These are phyloP conservation scores for Brachypodium distachyon DNA, from an alignment of 202 grass and related monocot species.

Conservation along the genomic window DNA sequence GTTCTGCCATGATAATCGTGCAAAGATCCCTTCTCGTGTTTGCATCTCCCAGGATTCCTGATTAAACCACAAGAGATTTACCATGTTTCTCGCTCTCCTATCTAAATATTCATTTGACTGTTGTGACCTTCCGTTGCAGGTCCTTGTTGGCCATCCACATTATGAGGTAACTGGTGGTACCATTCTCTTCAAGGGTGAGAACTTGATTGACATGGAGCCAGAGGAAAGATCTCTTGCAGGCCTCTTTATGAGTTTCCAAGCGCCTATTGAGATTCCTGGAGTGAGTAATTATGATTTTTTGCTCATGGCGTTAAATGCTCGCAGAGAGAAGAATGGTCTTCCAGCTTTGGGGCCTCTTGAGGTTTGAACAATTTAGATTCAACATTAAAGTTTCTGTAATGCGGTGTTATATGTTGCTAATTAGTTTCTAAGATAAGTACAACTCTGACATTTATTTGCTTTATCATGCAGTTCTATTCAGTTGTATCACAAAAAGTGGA, in stretches of 20 bases:
- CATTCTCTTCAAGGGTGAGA: constrained; percentile 74
- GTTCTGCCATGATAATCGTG: not conserved
- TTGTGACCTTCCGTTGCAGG: constrained; percentile 28
- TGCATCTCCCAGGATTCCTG: not conserved
- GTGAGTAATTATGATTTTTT: constrained; percentile 96
- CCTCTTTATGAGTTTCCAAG: constrained; percentile 93
- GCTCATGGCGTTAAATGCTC: constrained; percentile 85
- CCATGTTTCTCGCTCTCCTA: not conserved
- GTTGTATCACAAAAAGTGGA: constrained; percentile 58
- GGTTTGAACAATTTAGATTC: too few relatives aligned
- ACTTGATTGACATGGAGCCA: constrained; percentile 84
- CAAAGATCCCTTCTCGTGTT: not conserved
- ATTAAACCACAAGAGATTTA: not conserved
- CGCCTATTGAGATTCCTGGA: constrained; percentile 86
- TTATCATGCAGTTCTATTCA: constrained; percentile 58
- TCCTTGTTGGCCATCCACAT: constrained; percentile 85
- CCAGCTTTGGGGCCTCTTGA: constrained; percentile 63
- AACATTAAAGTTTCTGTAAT: not conserved
- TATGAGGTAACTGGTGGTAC: constrained; percentile 89
- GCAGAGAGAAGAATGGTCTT: constrained; percentile 61
- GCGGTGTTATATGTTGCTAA: not conserved
- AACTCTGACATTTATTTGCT: constrained; percentile 9
- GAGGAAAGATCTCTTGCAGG: constrained; percentile 93
- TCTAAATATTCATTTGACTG: not conserved
- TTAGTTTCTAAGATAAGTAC: not conserved